Evolutionary conservation across 495 filamentous ascomycete genomes (phyloP).

Genomic region (Penicillium lagena): DNA sequence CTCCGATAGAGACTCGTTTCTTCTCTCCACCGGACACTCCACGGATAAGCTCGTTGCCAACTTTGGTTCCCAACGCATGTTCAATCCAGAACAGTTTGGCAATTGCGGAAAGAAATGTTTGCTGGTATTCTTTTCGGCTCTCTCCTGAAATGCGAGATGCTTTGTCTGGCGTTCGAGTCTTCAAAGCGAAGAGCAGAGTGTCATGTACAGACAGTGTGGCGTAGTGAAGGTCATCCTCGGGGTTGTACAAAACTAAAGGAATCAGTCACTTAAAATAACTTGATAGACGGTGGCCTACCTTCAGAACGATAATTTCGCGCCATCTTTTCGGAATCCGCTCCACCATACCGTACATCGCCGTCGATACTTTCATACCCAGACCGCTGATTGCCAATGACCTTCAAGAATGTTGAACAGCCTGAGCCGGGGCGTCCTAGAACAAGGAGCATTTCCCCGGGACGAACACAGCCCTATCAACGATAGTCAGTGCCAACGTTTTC

Average conservation of each 20-base stretch:
- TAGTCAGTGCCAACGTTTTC: conserved; percentile 25
- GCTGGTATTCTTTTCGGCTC: conserved; percentile 61
- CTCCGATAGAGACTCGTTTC: conserved; percentile 50
- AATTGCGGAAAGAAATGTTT: conserved; percentile 59
- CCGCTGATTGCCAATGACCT: conserved; percentile 75
- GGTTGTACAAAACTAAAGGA: conserved; percentile 55
- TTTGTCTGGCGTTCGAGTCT: conserved; percentile 72
- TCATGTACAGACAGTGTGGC: conserved; percentile 77
- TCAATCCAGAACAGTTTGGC: conserved; percentile 85
- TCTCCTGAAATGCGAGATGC: conserved; percentile 50
- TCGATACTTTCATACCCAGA: conserved; percentile 70
- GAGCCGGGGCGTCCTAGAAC: conserved; percentile 82
- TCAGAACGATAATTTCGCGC: conserved; percentile 69
- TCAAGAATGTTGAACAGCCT: conserved; percentile 85
- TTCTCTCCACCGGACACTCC: conserved; percentile 77
- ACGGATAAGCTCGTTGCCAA: conserved; percentile 74
- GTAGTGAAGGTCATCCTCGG: conserved; percentile 77
- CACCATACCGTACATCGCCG: conserved; percentile 76
- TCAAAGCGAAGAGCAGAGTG: conserved; percentile 76
- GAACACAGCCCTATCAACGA: conserved; percentile 37
- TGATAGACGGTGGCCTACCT: conserved; percentile 26
- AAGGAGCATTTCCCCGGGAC: conserved; percentile 87
- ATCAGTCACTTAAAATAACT: too few species aligned
- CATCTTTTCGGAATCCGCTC: conserved; percentile 53
- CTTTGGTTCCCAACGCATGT: conserved; percentile 72